phyloP scores from a whole-genome alignment of 129 eudicot species.

The Heracleum sosnowskyi region DNA sequence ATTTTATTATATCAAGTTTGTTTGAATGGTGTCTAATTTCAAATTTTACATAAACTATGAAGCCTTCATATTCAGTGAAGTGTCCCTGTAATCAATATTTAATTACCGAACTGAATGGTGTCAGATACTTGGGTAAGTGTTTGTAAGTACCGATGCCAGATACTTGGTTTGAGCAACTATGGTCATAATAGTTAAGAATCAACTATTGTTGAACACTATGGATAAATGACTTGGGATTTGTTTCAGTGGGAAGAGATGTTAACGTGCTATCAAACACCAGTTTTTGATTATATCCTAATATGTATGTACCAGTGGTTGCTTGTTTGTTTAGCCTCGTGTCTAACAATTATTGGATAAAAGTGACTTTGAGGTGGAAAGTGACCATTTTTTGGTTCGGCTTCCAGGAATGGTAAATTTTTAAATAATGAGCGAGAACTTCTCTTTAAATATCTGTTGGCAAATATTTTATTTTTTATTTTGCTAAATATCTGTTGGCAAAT shows the following conservation, averaged over 20 bases:
- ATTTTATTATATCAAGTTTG: background rate
- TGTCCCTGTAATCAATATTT: background rate
- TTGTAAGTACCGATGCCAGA: background rate
- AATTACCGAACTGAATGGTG: background rate
- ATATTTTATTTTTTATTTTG: too few relatives aligned
- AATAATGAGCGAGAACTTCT: background rate
- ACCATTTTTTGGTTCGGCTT: background rate
- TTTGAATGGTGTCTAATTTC: background rate
- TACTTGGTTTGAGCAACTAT: background rate
- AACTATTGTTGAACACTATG: background rate
- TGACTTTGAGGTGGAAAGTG: background rate
- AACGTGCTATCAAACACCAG: background rate
- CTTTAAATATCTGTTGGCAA: background rate
- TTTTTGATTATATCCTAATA: background rate
- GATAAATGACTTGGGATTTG: background rate
- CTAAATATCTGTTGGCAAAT: background rate
- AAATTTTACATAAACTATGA: background rate
- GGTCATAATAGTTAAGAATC: background rate
- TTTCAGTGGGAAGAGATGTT: background rate
- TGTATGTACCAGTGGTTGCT: background rate
- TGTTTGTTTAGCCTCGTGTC: background rate
- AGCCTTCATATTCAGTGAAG: background rate
- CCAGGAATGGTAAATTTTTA: background rate
- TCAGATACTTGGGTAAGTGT: background rate
- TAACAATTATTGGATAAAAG: background rate